Percentiles rank a stretch among this genome's conserved stretches.
Conservation (phyloP, 495 filamentous ascomycete species). For the Trypethelium eluteriae region DNA sequence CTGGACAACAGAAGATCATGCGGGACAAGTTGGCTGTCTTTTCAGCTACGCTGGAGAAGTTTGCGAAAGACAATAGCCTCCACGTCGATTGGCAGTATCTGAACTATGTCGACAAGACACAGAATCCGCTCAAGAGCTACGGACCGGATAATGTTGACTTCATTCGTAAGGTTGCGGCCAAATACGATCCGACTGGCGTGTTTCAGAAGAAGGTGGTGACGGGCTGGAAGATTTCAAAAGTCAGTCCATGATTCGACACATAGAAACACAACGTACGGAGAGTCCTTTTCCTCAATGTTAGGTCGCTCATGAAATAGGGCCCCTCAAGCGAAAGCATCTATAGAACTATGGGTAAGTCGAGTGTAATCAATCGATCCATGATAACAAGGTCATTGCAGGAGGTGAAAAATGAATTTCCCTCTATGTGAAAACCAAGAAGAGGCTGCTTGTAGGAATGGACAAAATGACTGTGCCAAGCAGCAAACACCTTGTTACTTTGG, state of each 20-base stretch:
- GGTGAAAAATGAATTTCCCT: too few relatives aligned
- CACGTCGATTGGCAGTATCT: not conserved
- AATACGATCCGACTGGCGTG: conserved; percentile 46
- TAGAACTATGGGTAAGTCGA: too few relatives aligned
- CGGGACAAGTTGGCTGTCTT: not conserved
- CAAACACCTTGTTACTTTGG: too few relatives aligned
- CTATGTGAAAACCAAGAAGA: too few relatives aligned
- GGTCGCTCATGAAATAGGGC: too few relatives aligned
- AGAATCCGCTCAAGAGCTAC: conserved; percentile 45
- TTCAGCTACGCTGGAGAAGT: not conserved
- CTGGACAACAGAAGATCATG: not conserved
- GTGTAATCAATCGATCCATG: too few relatives aligned
- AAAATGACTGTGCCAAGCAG: too few relatives aligned
- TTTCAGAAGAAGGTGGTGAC: conserved; percentile 38
- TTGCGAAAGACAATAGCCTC: not conserved
- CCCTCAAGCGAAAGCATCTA: too few relatives aligned
- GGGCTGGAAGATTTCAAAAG: not conserved
- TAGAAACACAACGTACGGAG: too few relatives aligned
- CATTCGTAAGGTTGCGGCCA: conserved; percentile 36
- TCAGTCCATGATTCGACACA: not conserved
- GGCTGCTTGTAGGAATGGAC: too few relatives aligned
- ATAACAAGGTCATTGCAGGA: too few relatives aligned
- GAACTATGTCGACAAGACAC: conserved; percentile 41
- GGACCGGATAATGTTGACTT: conserved; percentile 38
- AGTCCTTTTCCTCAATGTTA: too few relatives aligned